phyloP scores from a whole-genome alignment of 345 rosid species.

The Schrenkiella parvula region DNA sequence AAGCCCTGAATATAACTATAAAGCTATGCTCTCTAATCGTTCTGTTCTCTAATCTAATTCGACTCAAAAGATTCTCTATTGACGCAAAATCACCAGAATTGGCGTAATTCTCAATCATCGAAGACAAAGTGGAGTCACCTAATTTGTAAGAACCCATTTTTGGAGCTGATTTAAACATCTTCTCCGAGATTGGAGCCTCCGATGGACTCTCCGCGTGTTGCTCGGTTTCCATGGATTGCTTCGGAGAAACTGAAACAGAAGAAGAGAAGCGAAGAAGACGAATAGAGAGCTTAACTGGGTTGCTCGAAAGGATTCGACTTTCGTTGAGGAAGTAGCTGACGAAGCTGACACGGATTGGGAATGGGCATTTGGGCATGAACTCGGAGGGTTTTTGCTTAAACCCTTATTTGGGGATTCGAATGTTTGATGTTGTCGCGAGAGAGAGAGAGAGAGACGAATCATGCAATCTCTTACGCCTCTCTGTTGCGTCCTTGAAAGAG shows the following conservation, averaged over 20 bases:
- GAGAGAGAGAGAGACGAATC: background rate
- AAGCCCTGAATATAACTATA: slow-evolving; percentile 61
- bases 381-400: slow-evolving; percentile 26
- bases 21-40: slow-evolving; percentile 55
- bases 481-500: background rate
- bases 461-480: background rate
- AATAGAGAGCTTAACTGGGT: slow-evolving; percentile 30
- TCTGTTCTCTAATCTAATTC: slow-evolving; percentile 61
- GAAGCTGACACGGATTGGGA: slow-evolving; percentile 20
- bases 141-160: slow-evolving; percentile 58
- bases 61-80: slow-evolving; percentile 51
- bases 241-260: slow-evolving; percentile 7
- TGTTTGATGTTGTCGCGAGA: background rate
- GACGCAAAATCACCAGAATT: slow-evolving; percentile 51
- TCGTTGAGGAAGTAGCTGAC: slow-evolving; percentile 17
- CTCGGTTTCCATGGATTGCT: slow-evolving; percentile 22
- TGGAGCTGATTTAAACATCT: slow-evolving; percentile 46
- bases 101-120: slow-evolving; percentile 59
- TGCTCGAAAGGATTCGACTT: slow-evolving; percentile 27
- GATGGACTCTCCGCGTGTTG: background rate
- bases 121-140: slow-evolving; percentile 80
- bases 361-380: slow-evolving; percentile 46
- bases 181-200: slow-evolving; percentile 47
- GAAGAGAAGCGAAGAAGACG: slow-evolving; percentile 22
- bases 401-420: slow-evolving; percentile 14